phyloP scores from a whole-genome alignment of 371 early-diverging fungal genomes.

The Aphelidium insulamus region DNA sequence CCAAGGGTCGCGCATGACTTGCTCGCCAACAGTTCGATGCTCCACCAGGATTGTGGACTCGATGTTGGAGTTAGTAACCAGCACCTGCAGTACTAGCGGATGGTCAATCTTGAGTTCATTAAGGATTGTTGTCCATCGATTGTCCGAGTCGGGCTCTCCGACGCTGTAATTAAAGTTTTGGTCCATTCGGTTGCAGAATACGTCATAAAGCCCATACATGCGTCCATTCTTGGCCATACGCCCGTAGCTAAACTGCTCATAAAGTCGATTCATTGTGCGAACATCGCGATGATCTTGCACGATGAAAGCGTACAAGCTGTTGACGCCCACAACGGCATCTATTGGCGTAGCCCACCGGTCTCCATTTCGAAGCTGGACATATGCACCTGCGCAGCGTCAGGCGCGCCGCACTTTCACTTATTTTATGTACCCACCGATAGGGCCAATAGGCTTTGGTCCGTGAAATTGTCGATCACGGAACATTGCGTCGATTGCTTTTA shows the following conservation, averaged over 20 bases:
- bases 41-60: slow-evolving; percentile 55
- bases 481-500: too few species aligned
- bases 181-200: background rate
- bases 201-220: background rate
- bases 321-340: slow-evolving; percentile 29
- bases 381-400: too few species aligned
- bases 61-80: slow-evolving; percentile 46
- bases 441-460: too few species aligned
- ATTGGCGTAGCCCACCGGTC: slow-evolving; percentile 10
- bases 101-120: slow-evolving; percentile 40
- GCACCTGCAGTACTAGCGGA: slow-evolving; percentile 45
- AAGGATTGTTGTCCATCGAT: slow-evolving; percentile 36
- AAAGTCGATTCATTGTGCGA: background rate
- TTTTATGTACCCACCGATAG: too few species aligned
- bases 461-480: too few species aligned
- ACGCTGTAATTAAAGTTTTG: slow-evolving; percentile 31
- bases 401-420: too few species aligned
- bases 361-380: too few species aligned
- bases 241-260: background rate
- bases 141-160: slow-evolving; percentile 47
- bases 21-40: slow-evolving; percentile 44
- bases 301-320: background rate
- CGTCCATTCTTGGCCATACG: slow-evolving; percentile 5
- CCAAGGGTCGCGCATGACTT: slow-evolving; percentile 25
- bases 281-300: background rate